These are phyloP conservation scores for Barbarea vulgaris DNA, from an alignment of 345 rosid genomes.

Conservation along the genomic window DNA sequence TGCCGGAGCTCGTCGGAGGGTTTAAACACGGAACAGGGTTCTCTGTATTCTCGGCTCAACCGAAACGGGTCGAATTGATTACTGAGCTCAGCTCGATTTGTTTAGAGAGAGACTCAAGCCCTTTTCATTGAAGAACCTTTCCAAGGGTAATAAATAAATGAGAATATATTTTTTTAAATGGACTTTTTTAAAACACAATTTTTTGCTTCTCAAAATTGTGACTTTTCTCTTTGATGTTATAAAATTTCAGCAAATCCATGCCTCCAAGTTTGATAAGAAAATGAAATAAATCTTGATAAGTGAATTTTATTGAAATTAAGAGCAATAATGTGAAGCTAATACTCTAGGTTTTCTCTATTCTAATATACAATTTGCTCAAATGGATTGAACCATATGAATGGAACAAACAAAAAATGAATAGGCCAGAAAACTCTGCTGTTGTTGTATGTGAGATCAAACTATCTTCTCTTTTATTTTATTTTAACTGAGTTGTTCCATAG, in stretches of 20 bases:
- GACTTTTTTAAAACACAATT: no score
- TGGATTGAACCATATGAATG: conserved; percentile 14
- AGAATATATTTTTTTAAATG: no score
- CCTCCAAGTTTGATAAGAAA: not conserved
- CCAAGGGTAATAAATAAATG: no score
- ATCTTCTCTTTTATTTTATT: conserved; percentile 31
- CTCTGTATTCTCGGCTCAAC: not conserved
- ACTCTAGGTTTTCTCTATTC: not conserved
- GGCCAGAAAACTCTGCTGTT: not conserved
- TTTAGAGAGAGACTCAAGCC: not conserved
- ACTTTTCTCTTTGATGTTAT: not conserved
- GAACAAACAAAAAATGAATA: not conserved
- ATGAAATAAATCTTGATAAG: no score
- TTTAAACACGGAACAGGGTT: conserved; percentile 10
- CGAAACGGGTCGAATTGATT: conserved; percentile 6
- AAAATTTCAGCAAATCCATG: no score
- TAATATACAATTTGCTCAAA: conserved; percentile 30
- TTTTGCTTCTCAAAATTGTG: not conserved
- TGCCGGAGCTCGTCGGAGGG: conserved; percentile 24
- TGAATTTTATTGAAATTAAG: not conserved
- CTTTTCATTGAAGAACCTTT: not conserved
- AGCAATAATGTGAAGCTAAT: not conserved
- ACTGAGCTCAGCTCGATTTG: conserved; percentile 16
- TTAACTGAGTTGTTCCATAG: conserved; percentile 62
- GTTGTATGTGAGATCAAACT: conserved; percentile 14